Base-by-base conservation (phyloP, 2,329 filamentous ascomycete genomes). In the Myriangium duriaei region DNA sequence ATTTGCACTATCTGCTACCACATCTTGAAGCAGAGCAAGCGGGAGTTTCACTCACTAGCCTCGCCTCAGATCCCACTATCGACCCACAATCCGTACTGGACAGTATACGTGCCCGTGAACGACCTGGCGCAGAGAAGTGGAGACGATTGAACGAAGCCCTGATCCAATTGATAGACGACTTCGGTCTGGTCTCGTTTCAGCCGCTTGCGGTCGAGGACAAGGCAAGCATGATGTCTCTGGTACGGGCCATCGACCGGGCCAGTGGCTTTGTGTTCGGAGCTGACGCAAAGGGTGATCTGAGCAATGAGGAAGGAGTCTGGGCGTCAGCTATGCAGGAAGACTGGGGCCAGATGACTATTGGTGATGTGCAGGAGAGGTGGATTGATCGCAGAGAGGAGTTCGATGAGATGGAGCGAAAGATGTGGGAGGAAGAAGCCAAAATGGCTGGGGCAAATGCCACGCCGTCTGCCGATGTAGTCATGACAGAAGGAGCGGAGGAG, bases 141-240 rank as follows among this genome's bases (percentile, higher is more conserved):
- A 72, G 77, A 35, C 76, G 79, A 4, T 67, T 98, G 18, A 95
- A 96, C 57, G 74, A 81, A 48, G 87, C 88, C 0, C 81, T 98
- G 31, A 77, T 88, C 12, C 76, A 82, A 28, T 67, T 98, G 32
- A 81, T 98, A 24, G 82, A 93, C 53, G 83, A 81, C 51, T 96
- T 95, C 56, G 80, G 81, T 0, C 71, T 98, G 3, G 86, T 98
- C 2, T 76, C 77, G 0, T 98, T 94, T 53, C 87, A 96, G 56
- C 92, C 92, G 1, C 65, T 98, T 18, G 87, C 91, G 0, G 86
- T 98, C 1, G 91, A 98, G 61, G 91, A 98, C 55, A 95, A 94
- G 59, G 83, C 81, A 61, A 92, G 83, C 55, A 95, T 98, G 86
- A 92, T 92, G 75, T 79, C 82, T 49, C 67, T 98, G 3, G 65